A percentile compares a stretch with the other conserved stretches of the same genome.
phyloP scores from a whole-genome alignment of 2,329 filamentous ascomycete species.

The Lachnellula hyalina region DNA sequence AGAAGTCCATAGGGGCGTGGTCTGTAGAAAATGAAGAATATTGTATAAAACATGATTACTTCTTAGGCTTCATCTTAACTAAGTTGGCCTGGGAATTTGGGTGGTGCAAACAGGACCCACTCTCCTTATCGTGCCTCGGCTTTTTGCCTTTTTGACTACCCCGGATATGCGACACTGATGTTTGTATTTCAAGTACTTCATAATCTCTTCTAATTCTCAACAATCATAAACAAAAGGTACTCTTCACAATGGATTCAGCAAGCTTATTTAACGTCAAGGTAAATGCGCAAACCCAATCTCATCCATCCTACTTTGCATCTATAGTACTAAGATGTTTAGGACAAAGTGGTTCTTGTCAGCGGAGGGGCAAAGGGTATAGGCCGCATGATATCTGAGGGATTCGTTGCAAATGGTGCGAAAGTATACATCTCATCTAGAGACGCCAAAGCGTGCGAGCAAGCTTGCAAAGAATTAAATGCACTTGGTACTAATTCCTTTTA shows the following conservation, averaged over 20 bases:
- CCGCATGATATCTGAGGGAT: slow-evolving; percentile 62
- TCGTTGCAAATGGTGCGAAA: slow-evolving; percentile 58
- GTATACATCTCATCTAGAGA: slow-evolving; percentile 68
- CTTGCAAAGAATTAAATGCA: slow-evolving; percentile 51
- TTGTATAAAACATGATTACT: not conserved
- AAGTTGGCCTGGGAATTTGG: no score
- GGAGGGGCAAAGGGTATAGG: slow-evolving; percentile 59
- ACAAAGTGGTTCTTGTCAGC: slow-evolving; percentile 54
- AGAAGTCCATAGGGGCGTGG: no score
- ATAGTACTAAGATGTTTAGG: slow-evolving; percentile 22
- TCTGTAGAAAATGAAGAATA: not conserved
- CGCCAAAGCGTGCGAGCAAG: slow-evolving; percentile 53
- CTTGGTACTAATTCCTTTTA: slow-evolving; percentile 35
- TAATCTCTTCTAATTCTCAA: not conserved
- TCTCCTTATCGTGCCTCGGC: slow-evolving; percentile 8
- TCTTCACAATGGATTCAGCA: slow-evolving; percentile 45
- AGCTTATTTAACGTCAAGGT: slow-evolving; percentile 57
- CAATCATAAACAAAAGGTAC: not conserved
- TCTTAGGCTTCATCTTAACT: not conserved
- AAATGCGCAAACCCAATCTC: slow-evolving; percentile 11
- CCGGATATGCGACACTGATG: not conserved
- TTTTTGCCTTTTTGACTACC: slow-evolving; percentile 1
- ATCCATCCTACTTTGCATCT: slow-evolving; percentile 2
- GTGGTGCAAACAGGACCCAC: slow-evolving; percentile 1
- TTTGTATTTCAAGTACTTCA: no score